Percentiles rank a stretch among this genome's conserved stretches.
These are phyloP conservation scores for Cenchrus purpureus DNA, from an alignment of 176 grass and related monocot genomes.

Conservation along the genomic window DNA sequence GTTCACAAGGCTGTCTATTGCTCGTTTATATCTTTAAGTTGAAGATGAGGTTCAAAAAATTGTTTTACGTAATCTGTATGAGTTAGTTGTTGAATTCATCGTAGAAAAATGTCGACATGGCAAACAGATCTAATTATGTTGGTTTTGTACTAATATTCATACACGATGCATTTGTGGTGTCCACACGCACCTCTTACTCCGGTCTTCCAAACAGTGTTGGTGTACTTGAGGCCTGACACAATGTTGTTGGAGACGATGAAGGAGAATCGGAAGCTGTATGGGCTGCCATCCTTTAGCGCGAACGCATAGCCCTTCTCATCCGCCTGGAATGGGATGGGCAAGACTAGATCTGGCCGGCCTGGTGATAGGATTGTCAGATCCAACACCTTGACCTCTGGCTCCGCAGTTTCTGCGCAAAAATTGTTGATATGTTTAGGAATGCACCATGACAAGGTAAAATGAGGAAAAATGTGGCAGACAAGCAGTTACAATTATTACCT, in stretches of 20 bases:
- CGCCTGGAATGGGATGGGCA: slow-evolving; percentile 74
- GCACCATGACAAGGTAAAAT: background rate
- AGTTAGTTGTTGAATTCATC: too few relatives aligned
- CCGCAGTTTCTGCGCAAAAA: slow-evolving; percentile 60
- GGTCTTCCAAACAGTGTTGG: slow-evolving; percentile 92
- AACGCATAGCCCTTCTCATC: slow-evolving; percentile 82
- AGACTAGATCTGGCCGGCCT: slow-evolving; percentile 54
- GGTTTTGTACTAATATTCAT: background rate
- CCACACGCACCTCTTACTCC: slow-evolving; percentile 66
- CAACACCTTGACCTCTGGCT: slow-evolving; percentile 81
- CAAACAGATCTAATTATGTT: too few relatives aligned
- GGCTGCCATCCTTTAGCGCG: slow-evolving; percentile 83
- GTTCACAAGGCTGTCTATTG: too few relatives aligned
- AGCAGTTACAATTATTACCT: slow-evolving; percentile 38
- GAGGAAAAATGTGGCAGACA: too few relatives aligned
- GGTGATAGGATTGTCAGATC: slow-evolving; percentile 77
- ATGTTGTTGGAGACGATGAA: slow-evolving; percentile 87
- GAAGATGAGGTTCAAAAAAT: too few relatives aligned
- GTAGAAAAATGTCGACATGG: too few relatives aligned
- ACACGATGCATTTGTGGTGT: background rate
- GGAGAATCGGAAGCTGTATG: slow-evolving; percentile 81
- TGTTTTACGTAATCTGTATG: too few relatives aligned
- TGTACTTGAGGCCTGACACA: slow-evolving; percentile 89
- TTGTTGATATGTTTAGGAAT: background rate
- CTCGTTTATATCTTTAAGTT: too few relatives aligned